phyloP scores from a whole-genome alignment of 176 grass and related monocot genomes.

The Neostapfia colusana region DNA sequence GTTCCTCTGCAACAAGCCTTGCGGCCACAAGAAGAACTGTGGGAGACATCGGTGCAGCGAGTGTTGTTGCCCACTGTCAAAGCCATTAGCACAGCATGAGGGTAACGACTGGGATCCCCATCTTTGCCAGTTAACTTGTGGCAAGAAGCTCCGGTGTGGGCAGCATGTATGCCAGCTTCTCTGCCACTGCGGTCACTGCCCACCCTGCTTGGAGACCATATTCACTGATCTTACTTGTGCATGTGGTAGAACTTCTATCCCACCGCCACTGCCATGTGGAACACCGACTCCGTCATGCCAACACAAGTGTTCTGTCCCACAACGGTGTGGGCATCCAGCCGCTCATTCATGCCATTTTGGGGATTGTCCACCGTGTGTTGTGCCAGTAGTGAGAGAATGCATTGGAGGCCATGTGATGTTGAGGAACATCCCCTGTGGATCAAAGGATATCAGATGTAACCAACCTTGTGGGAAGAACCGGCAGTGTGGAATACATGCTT shows the following conservation, averaged over 20 bases:
- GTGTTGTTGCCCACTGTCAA: conserved; percentile 69
- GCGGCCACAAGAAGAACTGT: conserved; percentile 89
- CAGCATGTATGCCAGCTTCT: conserved; percentile 77
- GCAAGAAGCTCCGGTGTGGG: conserved; percentile 86
- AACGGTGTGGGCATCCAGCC: conserved; percentile 69
- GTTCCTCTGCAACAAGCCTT: conserved; percentile 71
- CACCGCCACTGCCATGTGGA: conserved; percentile 70
- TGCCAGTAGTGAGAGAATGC: conserved; percentile 74
- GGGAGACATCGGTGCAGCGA: conserved; percentile 92
- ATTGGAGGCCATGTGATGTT: conserved; percentile 82
- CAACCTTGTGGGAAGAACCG: conserved; percentile 93
- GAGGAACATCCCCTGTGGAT: conserved; percentile 94
- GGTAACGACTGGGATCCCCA: conserved; percentile 64
- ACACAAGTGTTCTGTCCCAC: conserved; percentile 65
- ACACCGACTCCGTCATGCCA: conserved; percentile 78
- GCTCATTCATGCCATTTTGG: conserved; percentile 91
- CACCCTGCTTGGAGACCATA: conserved; percentile 80
- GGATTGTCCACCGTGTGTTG: conserved; percentile 70
- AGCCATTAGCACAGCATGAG: conserved; percentile 35
- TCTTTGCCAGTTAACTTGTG: conserved; percentile 76
- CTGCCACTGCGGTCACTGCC: conserved; percentile 87
- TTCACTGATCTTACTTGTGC: conserved; percentile 86
- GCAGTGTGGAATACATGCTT: conserved; percentile 92
- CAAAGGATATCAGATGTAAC: conserved; percentile 92
- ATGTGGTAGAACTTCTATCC: conserved; percentile 83